Evolutionary conservation across 1,284 basidiomycete species (phyloP).

Genomic region (Peniophora sp.): DNA sequence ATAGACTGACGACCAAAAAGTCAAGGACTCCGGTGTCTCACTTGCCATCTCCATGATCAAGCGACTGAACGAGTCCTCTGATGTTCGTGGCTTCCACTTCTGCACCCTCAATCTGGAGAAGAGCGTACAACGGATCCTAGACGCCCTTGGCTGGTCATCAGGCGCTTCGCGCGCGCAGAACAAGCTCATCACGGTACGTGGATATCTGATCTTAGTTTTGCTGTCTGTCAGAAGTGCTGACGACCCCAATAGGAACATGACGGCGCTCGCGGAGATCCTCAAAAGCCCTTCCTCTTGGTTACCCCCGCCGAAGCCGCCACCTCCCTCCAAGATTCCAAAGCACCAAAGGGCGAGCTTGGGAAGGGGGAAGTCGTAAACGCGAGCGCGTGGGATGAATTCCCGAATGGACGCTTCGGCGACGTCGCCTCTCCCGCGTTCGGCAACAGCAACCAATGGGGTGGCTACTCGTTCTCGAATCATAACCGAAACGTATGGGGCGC

Average conservation of each 20-base stretch:
- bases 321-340: no score
- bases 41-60: conserved; percentile 75
- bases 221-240: neutral
- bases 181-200: conserved; percentile 60
- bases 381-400: conserved; percentile 95
- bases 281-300: no score
- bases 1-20: conserved; percentile 83
- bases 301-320: no score
- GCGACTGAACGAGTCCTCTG: conserved; percentile 45
- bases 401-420: conserved; percentile 98
- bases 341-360: conserved; percentile 37
- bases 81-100: conserved; percentile 83
- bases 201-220: neutral
- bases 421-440: conserved; percentile 96
- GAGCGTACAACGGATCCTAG: conserved; percentile 86
- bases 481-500: conserved; percentile 62
- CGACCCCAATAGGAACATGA: no score
- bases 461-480: conserved; percentile 20
- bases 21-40: conserved; percentile 84
- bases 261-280: no score
- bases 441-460: conserved; percentile 67
- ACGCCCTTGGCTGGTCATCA: conserved; percentile 66
- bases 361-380: conserved; percentile 69
- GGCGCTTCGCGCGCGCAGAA: conserved; percentile 38
- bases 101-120: conserved; percentile 98